Conservation (phyloP, 805 yeast species). For the Metschnikowia koreensis region DNA sequence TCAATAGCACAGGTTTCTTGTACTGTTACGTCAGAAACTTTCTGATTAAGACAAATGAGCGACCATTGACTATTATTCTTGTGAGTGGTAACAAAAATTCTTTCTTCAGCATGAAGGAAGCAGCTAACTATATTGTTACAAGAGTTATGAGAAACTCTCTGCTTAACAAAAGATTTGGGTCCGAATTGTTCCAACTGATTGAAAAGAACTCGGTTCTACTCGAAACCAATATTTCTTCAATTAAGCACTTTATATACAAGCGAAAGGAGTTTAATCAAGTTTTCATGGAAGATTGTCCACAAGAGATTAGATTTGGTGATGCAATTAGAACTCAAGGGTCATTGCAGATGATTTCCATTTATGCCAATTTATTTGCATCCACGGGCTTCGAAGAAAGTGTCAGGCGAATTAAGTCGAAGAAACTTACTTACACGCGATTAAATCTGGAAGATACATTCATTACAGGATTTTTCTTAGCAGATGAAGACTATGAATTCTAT, state of each 20-base stretch:
- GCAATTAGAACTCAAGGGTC: slow-evolving; percentile 26
- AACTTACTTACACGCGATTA: slow-evolving; percentile 49
- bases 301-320: slow-evolving; percentile 16
- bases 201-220: slow-evolving; percentile 5
- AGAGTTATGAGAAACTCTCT: slow-evolving; percentile 24
- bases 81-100: slow-evolving; percentile 72
- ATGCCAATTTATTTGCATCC: slow-evolving; percentile 26
- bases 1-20: slow-evolving; percentile 83
- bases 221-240: slow-evolving; percentile 33
- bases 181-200: slow-evolving; percentile 22
- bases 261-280: slow-evolving; percentile 67
- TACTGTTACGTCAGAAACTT: slow-evolving; percentile 67
- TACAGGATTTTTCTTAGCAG: slow-evolving; percentile 40
- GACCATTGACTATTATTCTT: slow-evolving; percentile 43
- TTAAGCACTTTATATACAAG: slow-evolving; percentile 81
- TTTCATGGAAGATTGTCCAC: slow-evolving; percentile 40
- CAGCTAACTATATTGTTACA: slow-evolving; percentile 51
- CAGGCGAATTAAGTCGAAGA: slow-evolving; percentile 24
- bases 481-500: slow-evolving; percentile 35
- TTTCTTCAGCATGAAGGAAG: slow-evolving; percentile 69
- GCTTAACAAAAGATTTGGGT: slow-evolving; percentile 21
- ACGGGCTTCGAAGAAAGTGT: slow-evolving; percentile 22
- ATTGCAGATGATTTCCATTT: slow-evolving; percentile 38
- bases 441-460: slow-evolving; percentile 17
- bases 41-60: slow-evolving; percentile 16